Percentiles rank a stretch among this genome's conserved stretches.
Evolutionary conservation across 2,329 filamentous ascomycete species (phyloP).

Genomic region (Paraphaeosphaeria minitans): DNA sequence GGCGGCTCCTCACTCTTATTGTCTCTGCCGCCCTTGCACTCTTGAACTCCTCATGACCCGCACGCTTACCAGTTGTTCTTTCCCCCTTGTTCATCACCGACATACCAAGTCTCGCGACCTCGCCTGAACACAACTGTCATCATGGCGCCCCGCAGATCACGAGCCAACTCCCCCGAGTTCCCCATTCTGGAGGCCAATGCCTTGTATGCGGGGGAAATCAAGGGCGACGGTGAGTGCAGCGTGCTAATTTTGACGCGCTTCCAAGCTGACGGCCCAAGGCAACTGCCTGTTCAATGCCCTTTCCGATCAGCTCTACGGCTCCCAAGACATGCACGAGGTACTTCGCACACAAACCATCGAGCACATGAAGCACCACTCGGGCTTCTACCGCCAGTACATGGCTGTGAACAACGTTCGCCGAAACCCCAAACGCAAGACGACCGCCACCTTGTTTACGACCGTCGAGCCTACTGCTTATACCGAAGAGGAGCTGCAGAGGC

Average conservation of each 20-base stretch:
- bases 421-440: slow-evolving; percentile 62
- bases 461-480: slow-evolving; percentile 56
- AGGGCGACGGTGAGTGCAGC: slow-evolving; percentile 64
- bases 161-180: slow-evolving; percentile 52
- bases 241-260: slow-evolving; percentile 14
- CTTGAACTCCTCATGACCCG: slow-evolving; percentile 30
- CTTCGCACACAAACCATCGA: slow-evolving; percentile 65
- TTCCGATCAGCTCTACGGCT: slow-evolving; percentile 69
- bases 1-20: slow-evolving; percentile 24
- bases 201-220: slow-evolving; percentile 64
- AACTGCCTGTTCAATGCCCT: slow-evolving; percentile 74
- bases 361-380: slow-evolving; percentile 65
- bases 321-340: slow-evolving; percentile 60
- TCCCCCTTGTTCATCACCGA: slow-evolving; percentile 33
- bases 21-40: slow-evolving; percentile 14
- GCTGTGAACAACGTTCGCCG: slow-evolving; percentile 60
- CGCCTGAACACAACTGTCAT: slow-evolving; percentile 29
- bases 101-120: slow-evolving; percentile 40
- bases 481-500: slow-evolving; percentile 57
- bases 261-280: slow-evolving; percentile 52
- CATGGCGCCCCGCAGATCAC: slow-evolving; percentile 40
- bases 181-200: slow-evolving; percentile 61
- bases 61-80: slow-evolving; percentile 31
- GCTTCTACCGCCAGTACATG: slow-evolving; percentile 70
- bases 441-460: slow-evolving; percentile 50